Evolutionary conservation across 352 stramenopile species (phyloP).

Genomic region (Stramenopiles sp.): DNA sequence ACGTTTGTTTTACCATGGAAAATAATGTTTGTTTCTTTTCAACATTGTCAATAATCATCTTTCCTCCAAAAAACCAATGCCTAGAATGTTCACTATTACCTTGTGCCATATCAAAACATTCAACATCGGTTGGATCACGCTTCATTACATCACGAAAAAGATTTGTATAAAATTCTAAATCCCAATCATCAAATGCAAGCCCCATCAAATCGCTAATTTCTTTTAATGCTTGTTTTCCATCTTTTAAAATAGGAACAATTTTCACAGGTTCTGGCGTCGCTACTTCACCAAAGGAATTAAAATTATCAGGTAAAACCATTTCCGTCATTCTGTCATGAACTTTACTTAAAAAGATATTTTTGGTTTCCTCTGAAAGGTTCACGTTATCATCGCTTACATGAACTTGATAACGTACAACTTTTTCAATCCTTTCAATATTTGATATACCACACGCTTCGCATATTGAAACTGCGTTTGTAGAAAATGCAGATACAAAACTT

Average conservation of each 20-base stretch:
- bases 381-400: conserved; percentile 18
- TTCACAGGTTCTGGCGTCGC: conserved; percentile 53
- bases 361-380: conserved; percentile 18
- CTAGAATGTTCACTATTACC: conserved; percentile 96
- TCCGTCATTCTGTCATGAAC: conserved; percentile 97
- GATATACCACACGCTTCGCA: conserved; percentile 72
- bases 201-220: conserved; percentile 79
- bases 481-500: conserved; percentile 94
- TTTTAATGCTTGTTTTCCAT: conserved; percentile 76
- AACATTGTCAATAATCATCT: conserved; percentile 90
- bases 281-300: conserved; percentile 66
- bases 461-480: conserved; percentile 90
- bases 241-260: conserved; percentile 76
- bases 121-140: conserved; percentile 92
- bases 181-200: conserved; percentile 94
- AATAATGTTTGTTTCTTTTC: conserved; percentile 91
- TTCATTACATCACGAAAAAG: conserved; percentile 89
- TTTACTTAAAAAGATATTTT: conserved; percentile 23
- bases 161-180: conserved; percentile 92
- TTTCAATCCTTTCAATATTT: conserved; percentile 73
- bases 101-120: conserved; percentile 96
- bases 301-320: conserved; percentile 30
- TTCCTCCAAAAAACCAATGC: conserved; percentile 98
- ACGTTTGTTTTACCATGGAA: conserved; percentile 93
- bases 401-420: conserved; percentile 69